Evolutionary conservation across 2,329 filamentous ascomycete species (phyloP), one percentile per base, ranked within the genome.

Genomic region (Penicillium sp.): DNA sequence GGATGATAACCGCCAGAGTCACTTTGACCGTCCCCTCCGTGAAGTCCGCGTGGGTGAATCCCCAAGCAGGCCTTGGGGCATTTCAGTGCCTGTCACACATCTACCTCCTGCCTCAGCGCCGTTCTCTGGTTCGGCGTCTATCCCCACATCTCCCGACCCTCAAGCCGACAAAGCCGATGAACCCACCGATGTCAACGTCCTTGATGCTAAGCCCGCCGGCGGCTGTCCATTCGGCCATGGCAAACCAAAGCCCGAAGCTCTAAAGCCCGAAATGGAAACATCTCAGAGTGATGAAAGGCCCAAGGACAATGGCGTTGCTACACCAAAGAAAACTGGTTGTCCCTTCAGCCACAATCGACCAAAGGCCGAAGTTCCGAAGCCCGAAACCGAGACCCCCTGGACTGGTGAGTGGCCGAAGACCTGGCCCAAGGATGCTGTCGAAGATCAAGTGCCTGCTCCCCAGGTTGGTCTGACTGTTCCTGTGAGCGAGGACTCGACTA

Each of bases 41-140:
- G 93, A 97, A 66, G 85, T 97, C 10, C 84, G 93, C n/a, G 87
- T 97, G 23, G 93, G 93, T 43, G 93, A 97, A 75, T 96, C 91
- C 15, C 93, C 93, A 5, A 96, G 90, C 72, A 83, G 93, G 44
- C 93, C 93, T 15, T 97, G 92, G 92, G 92, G 92, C 6, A 96
- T 97, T 51, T 85, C 86, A 5, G 87, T 97, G 0, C 92, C 92
- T 3, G 73, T 84, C 38, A 79, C 82, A 59, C 62, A 64, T 49
- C 59, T 61, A 39, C 57, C 62, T 19, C 66, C 71, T 46, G 64
- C 70, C 43, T 67, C 71, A 25, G 65, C 61, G 56, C 68, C 70
- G 62, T 50, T 70, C 65, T 38, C 67, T 61, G 43, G 55, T 56
- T 51, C 58, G 3, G 65, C 60, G 34, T 61, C 65, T 43, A 60